These are phyloP conservation scores for Phylloporus sp. DNA, from an alignment of 1,284 basidiomycete genomes.

Conservation along the genomic window DNA sequence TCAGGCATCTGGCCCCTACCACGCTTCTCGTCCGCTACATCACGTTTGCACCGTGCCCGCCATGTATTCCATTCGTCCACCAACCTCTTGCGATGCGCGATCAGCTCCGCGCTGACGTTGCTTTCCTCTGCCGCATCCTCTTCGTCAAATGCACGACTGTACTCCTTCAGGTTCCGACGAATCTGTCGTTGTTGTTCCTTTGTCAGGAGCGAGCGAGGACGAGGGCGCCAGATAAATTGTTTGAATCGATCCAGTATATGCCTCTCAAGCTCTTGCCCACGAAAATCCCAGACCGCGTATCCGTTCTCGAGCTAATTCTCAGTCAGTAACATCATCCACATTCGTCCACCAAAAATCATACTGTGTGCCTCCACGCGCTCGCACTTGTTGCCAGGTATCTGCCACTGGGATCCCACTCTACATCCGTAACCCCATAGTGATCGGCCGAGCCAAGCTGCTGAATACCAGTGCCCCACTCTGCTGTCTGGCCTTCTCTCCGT, in stretches of 20 bases:
- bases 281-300: constrained; percentile 98
- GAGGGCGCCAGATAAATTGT: constrained; percentile 98
- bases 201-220: constrained; percentile 85
- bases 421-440: constrained; percentile 97
- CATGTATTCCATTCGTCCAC: constrained; percentile 99
- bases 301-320: constrained; percentile 87
- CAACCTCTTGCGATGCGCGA: constrained; percentile 89
- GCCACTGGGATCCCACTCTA: constrained; percentile 98
- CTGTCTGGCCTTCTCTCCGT: constrained; percentile 61
- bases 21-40: constrained; percentile 54
- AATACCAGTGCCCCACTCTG: constrained; percentile 87
- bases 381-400: constrained; percentile 94
- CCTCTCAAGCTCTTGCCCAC: constrained; percentile 90
- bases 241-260: constrained; percentile 95
- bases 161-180: constrained; percentile 91
- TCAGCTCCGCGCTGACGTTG: constrained; percentile 91
- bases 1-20: constrained; percentile 42
- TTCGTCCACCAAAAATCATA: constrained; percentile 37
- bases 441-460: constrained; percentile 90
- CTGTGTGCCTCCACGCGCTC: constrained; percentile 94
- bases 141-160: constrained; percentile 93
- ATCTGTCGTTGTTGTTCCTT: constrained; percentile 92
- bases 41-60: constrained; percentile 67
- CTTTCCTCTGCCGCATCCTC: constrained; percentile 96
- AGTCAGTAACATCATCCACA: constrained; percentile 13